Conservation (phyloP, 768 basidiomycete genomes). For the Pseudohyphozyma bogoriensis region DNA sequence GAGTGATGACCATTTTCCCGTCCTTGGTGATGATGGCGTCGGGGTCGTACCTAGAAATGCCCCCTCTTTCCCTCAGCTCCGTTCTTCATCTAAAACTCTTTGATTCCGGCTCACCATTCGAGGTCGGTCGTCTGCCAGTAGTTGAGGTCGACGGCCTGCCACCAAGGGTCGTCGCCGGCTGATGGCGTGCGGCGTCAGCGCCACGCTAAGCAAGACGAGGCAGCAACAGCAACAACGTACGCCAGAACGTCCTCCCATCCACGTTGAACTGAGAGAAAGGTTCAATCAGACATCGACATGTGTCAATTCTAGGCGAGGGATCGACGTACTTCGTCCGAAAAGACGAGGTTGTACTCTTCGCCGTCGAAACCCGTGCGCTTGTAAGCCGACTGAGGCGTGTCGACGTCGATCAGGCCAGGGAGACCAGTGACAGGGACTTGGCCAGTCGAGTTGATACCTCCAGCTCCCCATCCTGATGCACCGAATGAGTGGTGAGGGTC, state of each 20-base stretch:
- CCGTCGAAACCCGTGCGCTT: conserved; percentile 53
- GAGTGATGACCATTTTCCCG: conserved; percentile 33
- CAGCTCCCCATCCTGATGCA: background rate
- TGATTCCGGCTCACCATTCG: conserved; percentile 40
- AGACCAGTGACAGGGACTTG: background rate
- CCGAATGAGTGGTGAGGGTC: too few species aligned
- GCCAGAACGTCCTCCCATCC: conserved; percentile 63
- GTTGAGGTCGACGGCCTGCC: conserved; percentile 41
- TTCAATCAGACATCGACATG: too few species aligned
- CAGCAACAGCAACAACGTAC: background rate
- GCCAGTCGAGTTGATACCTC: background rate
- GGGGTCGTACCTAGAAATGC: conserved; percentile 25
- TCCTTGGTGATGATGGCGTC: conserved; percentile 37
- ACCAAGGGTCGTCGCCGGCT: conserved; percentile 42
- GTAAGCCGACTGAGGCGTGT: conserved; percentile 22
- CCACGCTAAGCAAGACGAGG: background rate
- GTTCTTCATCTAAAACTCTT: too few species aligned
- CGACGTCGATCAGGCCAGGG: conserved; percentile 52
- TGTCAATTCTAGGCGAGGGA: background rate
- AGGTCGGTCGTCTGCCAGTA: conserved; percentile 36
- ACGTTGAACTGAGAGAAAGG: conserved; percentile 46
- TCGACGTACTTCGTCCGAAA: conserved; percentile 54
- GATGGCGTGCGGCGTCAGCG: background rate
- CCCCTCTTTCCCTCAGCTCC: too few species aligned
- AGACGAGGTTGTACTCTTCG: conserved; percentile 66